Conservation (phyloP, 352 stramenopile genomes). For the Phytophthora brassicae region DNA sequence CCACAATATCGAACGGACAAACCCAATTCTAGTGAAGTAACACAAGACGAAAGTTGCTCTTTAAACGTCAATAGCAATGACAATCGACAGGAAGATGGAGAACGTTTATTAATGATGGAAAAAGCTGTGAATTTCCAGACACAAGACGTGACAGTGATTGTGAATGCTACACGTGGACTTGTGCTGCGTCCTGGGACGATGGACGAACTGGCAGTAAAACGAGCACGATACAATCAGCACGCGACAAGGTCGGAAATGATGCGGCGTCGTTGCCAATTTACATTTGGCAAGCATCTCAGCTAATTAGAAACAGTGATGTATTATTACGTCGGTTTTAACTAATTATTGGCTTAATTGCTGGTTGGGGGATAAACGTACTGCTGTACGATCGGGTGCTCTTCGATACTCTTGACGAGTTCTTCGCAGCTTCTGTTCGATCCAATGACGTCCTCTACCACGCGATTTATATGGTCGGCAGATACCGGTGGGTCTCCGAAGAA, state of each 20-base stretch:
- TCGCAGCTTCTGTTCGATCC: slow-evolving; percentile 5
- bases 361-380: slow-evolving; percentile 34
- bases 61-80: no score
- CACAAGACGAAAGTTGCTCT: no score
- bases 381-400: slow-evolving; percentile 42
- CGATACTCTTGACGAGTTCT: slow-evolving; percentile 36
- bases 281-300: slow-evolving; percentile 38
- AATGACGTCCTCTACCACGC: slow-evolving; percentile 19
- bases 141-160: slow-evolving; percentile 49
- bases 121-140: not conserved
- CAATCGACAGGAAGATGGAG: slow-evolving; percentile 21
- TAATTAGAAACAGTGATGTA: no score
- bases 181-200: slow-evolving; percentile 33
- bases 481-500: slow-evolving; percentile 64
- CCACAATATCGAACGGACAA: slow-evolving; percentile 20
- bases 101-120: no score
- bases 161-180: slow-evolving; percentile 51
- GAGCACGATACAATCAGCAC: slow-evolving; percentile 15
- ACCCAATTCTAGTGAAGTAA: no score
- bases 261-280: slow-evolving; percentile 51
- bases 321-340: no score
- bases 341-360: not conserved
- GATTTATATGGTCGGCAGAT: slow-evolving; percentile 29
- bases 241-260: slow-evolving; percentile 59
- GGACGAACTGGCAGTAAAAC: slow-evolving; percentile 26